Evolutionary conservation across 305 asterid genomes (phyloP).

Genomic region (Plantago coronopus): DNA sequence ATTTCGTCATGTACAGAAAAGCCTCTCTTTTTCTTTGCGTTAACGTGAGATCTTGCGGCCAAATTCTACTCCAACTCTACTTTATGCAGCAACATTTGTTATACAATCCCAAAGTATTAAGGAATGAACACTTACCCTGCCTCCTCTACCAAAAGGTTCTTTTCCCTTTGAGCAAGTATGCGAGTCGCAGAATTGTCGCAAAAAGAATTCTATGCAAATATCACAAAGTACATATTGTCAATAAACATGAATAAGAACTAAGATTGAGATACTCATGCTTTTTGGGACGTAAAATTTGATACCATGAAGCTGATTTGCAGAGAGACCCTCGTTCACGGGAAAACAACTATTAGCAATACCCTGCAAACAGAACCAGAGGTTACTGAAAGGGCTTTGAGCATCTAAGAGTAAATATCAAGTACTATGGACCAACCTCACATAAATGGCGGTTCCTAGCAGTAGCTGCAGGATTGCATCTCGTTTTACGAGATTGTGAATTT

Average conservation of each 20-base stretch:
- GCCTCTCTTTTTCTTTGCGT: too few species aligned
- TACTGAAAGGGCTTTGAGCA: slow-evolving; percentile 7
- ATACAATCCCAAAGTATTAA: not conserved
- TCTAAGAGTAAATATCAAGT: slow-evolving; percentile 6
- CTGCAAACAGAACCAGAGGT: slow-evolving; percentile 34
- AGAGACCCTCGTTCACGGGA: slow-evolving; percentile 53
- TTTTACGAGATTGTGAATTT: slow-evolving; percentile 49
- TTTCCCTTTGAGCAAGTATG: slow-evolving; percentile 63
- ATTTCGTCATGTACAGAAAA: too few species aligned
- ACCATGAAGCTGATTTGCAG: slow-evolving; percentile 86
- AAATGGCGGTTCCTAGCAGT: slow-evolving; percentile 71
- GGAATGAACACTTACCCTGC: slow-evolving; percentile 49
- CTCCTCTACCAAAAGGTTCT: slow-evolving; percentile 76
- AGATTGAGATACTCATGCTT: not conserved
- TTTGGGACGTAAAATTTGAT: slow-evolving; percentile 17
- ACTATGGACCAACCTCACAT: slow-evolving; percentile 62
- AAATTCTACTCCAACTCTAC: slow-evolving; percentile 17
- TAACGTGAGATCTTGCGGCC: not conserved
- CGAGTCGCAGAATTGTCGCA: slow-evolving; percentile 88
- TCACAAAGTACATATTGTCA: slow-evolving; percentile 21
- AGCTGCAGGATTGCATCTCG: slow-evolving; percentile 91
- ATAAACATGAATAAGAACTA: slow-evolving; percentile 18
- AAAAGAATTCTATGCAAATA: slow-evolving; percentile 53
- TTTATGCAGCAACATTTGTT: slow-evolving; percentile 1
- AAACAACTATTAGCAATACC: slow-evolving; percentile 80